Base-by-base conservation (phyloP, 202 grass and related monocot genomes). In the Saccharum hybrid region DNA sequence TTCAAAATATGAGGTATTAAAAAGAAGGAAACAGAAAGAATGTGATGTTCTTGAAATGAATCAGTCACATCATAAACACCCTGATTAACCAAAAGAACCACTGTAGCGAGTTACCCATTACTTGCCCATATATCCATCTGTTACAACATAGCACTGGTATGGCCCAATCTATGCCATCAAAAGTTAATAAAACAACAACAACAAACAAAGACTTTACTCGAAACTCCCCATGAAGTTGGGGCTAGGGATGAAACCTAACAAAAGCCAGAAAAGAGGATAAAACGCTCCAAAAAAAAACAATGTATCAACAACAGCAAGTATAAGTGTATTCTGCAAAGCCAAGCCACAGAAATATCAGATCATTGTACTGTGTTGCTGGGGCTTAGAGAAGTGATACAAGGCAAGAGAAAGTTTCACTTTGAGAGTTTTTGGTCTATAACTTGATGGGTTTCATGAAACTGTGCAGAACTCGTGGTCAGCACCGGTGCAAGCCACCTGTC, bases 1-100 rank as follows among this genome's bases (percentile, higher is more conserved):
- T 88, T 83, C 8, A 88, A 68, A 77, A 63, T 34, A 86, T 38
- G 79, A 81, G 28, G 75, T 38, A 80, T 63, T 48, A 49, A 37
- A 52, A 85, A 82, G 10, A 68, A 66, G 10, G 10, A 89, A 3
- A 85, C 26, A 54, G 21, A 88, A 67, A 49, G 30, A 86, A 63
- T 23, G 1, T 52, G 39, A 56, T 77, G 15, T 42, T 68, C 46
- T 81, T 84, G 42, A 76, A 68, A 87, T 41, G 51, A 70, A 85
- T 70, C 8, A 61, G 28, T 75, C 66, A 13, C 18, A 21, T 72
- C 77, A 81, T 80, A 78, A 62, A 71, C 64, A 81, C 52, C 23
- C 48, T 41, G 66, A 82, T 69, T 9, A 61, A 86, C 11, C 30
- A 78, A 74, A 6, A 19, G 12, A 54, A n/a, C 2, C 18, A 82